Evolutionary conservation across 768 basidiomycete genomes (phyloP).

Genomic region (Phallus indusiatus): DNA sequence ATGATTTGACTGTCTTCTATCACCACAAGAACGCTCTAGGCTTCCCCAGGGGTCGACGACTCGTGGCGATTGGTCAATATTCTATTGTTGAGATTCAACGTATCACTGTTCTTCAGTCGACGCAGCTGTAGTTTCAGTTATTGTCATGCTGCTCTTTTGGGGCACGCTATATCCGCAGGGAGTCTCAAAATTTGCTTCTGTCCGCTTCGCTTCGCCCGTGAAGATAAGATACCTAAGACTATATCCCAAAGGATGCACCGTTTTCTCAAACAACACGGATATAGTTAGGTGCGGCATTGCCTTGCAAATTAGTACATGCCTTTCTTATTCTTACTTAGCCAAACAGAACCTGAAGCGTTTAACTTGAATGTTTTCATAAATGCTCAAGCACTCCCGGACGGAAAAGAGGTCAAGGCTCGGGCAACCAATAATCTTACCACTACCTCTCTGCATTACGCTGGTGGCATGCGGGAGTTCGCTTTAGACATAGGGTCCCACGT

Average conservation of each 20-base stretch:
- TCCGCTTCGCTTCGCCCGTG: conserved; percentile 62
- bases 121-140: no score
- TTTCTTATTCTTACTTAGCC: conserved; percentile 28
- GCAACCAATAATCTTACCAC: conserved; percentile 65
- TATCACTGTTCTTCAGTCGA: no score
- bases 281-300: conserved; percentile 46
- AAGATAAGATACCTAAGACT: conserved; percentile 59
- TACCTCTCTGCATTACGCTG: conserved; percentile 61
- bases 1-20: no score
- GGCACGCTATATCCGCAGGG: conserved; percentile 51
- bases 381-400: conserved; percentile 42
- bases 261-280: conserved; percentile 52
- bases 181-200: conserved; percentile 50
- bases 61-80: no score
- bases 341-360: conserved; percentile 66
- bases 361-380: conserved; percentile 71
- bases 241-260: conserved; percentile 55
- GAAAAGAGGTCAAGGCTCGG: conserved; percentile 46
- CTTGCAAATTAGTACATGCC: not conserved
- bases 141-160: conserved; percentile 57
- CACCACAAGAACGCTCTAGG: no score
- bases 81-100: no score
- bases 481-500: conserved; percentile 68
- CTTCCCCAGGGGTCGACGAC: no score
- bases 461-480: conserved; percentile 53